Base-by-base conservation (phyloP, 306 rosid species). In the Citrullus mucosospermus region DNA sequence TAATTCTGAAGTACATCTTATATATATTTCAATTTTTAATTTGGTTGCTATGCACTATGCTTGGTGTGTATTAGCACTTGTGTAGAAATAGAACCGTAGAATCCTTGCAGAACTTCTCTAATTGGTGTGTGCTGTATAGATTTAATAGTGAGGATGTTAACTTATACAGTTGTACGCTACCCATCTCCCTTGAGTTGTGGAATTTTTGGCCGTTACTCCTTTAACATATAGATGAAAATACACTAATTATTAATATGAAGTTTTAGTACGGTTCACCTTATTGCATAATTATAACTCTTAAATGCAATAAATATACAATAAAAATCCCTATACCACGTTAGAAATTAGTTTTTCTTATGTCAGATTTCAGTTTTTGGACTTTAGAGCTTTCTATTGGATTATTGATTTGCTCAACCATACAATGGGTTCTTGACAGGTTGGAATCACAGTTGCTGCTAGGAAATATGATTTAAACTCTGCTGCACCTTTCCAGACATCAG, bases 381-480 rank as follows among this genome's bases (percentile, higher is more conserved):
- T 56, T 18, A 20, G n/a, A 55, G 67, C 36, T 57, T 14, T n/a
- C 38, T 76, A 58, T 78, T 62, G 22, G 55, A 32, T 61, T 41
- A 78, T 25, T 28, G 30, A 17, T 78, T 83, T 72, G 15, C 56
- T 70, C 32, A 22, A 34, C 41, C 43, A 34, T 72, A 54, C 71
- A 56, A 20, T 82, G 25, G n/a, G 50, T 82, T 82, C 71, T 28
- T 81, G 81, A 81, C 88, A 96, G 98, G 93, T 87, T 30, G 99
- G 99, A 51, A 82, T 92, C 81, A 86, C 91, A 34, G 71, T 88
- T 88, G 97, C 96, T 65, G 98, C 99, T 72, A 93, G 94, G 39
- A 91, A 89, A 80, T 91, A 90, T 80, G 96, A 92, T 88, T 91
- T 96, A 66, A 81, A 75, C 78, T 89, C 96, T 30, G 20, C 86